These are phyloP conservation scores for Lyophyllum semitale DNA, from an alignment of 768 basidiomycete species.

Conservation along the genomic window DNA sequence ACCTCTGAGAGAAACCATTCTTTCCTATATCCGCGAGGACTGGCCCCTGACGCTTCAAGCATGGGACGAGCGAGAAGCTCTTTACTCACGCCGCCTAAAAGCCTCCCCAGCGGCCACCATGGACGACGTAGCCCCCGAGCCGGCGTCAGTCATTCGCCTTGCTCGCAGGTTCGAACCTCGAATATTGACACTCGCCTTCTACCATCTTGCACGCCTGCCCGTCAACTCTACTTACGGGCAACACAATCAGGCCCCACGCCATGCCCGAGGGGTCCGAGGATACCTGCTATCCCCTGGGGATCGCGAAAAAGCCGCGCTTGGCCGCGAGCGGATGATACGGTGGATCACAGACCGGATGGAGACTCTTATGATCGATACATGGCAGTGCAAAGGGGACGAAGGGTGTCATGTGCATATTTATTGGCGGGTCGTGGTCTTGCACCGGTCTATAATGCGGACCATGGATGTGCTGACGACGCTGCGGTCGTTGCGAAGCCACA, in stretches of 20 bases:
- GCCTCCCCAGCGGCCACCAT: conserved; percentile 16
- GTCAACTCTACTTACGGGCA: conserved; percentile 22
- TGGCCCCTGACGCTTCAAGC: conserved; percentile 24
- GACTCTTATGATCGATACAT: conserved; percentile 20
- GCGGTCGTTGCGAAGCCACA: conserved; percentile 23
- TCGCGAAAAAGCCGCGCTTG: conserved; percentile 20
- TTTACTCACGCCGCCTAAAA: conserved; percentile 25
- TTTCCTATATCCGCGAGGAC: conserved; percentile 24
- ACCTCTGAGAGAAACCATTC: conserved; percentile 25
- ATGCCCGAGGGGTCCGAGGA: conserved; percentile 20
- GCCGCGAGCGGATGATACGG: conserved; percentile 24
- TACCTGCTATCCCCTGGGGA: conserved; percentile 20
- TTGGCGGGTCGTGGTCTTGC: conserved; percentile 24
- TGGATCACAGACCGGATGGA: conserved; percentile 23
- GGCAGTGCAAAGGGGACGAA: conserved; percentile 20
- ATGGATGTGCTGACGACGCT: conserved; percentile 23
- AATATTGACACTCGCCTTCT: conserved; percentile 21
- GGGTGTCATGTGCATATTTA: conserved; percentile 22
- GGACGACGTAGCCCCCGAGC: conserved; percentile 28
- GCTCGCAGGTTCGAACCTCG: conserved; percentile 24
- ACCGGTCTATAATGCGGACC: conserved; percentile 21
- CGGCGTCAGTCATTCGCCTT: conserved; percentile 22
- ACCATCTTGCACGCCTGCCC: conserved; percentile 22
- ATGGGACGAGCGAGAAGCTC: conserved; percentile 26
- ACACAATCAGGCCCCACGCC: conserved; percentile 18